Conservation (phyloP, 2,329 filamentous ascomycete species). For the Monosporascus sp. region DNA sequence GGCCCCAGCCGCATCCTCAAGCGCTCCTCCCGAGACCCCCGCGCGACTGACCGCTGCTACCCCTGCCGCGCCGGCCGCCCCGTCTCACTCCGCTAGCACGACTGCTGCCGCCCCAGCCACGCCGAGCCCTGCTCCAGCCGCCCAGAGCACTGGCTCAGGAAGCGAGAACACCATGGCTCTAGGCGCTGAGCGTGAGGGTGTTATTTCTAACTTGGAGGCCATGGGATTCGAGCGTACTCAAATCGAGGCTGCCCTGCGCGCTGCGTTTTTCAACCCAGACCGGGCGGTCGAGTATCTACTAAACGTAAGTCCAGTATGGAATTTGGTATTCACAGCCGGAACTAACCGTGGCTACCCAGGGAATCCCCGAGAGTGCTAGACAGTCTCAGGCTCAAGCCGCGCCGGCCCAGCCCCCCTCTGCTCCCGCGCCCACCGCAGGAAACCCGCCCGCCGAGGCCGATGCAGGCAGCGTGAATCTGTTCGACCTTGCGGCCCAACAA, state of each 20-base stretch:
- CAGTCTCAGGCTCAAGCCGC: slow-evolving; percentile 56
- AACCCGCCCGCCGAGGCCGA: slow-evolving; percentile 35
- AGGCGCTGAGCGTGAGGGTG: slow-evolving; percentile 74
- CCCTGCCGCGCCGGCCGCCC: slow-evolving; percentile 44
- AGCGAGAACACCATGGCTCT: slow-evolving; percentile 80
- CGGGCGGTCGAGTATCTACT: slow-evolving; percentile 95
- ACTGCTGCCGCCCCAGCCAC: slow-evolving; percentile 45
- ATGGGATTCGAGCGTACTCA: slow-evolving; percentile 91
- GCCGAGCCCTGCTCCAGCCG: slow-evolving; percentile 48
- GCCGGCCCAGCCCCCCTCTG: slow-evolving; percentile 31
- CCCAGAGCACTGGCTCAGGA: slow-evolving; percentile 40
- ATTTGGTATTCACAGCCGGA: neutral
- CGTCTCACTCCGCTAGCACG: slow-evolving; percentile 40
- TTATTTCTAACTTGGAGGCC: slow-evolving; percentile 87
- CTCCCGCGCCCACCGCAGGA: slow-evolving; percentile 36
- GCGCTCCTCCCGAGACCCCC: slow-evolving; percentile 59
- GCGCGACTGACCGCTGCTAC: slow-evolving; percentile 47
- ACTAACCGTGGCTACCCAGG: slow-evolving; percentile 42
- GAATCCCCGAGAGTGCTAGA: slow-evolving; percentile 80
- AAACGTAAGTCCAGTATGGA: slow-evolving; percentile 52
- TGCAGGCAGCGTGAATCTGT: slow-evolving; percentile 71
- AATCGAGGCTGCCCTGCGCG: slow-evolving; percentile 91
- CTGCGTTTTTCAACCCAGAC: slow-evolving; percentile 94
- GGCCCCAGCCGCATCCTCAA: slow-evolving; percentile 49
- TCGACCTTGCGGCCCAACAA: slow-evolving; percentile 84